These are phyloP conservation scores for Vanderwaltozyma yarrowii DNA, from an alignment of 805 yeast species.

Conservation along the genomic window DNA sequence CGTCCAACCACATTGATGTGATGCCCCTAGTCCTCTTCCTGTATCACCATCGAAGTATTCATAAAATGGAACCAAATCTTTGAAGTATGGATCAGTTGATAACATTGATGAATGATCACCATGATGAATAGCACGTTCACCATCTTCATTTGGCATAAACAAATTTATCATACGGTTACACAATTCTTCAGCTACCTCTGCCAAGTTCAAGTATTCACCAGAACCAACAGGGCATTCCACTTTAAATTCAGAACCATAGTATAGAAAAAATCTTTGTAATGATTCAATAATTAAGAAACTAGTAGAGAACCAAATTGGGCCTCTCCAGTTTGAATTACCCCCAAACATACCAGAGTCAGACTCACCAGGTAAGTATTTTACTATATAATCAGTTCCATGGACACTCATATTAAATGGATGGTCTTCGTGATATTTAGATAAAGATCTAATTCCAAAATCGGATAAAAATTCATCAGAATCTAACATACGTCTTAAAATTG, in stretches of 20 bases:
- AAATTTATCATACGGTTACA: conserved; percentile 77
- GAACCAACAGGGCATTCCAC: conserved; percentile 84
- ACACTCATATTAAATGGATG: conserved; percentile 81
- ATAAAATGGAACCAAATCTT: conserved; percentile 66
- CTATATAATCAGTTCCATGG: conserved; percentile 59
- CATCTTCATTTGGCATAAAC: conserved; percentile 50
- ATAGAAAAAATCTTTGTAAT: conserved; percentile 73
- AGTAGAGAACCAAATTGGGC: conserved; percentile 95
- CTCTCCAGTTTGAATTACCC: conserved; percentile 95
- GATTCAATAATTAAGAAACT: conserved; percentile 81
- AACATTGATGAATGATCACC: conserved; percentile 28
- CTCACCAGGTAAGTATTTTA: conserved; percentile 76
- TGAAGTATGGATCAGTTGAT: conserved; percentile 57
- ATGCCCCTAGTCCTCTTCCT: conserved; percentile 87
- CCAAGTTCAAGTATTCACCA: conserved; percentile 64
- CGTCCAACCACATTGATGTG: conserved; percentile 96
- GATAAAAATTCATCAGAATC: conserved; percentile 82
- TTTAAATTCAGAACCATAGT: conserved; percentile 77
- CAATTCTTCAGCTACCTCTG: conserved; percentile 82
- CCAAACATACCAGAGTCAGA: conserved; percentile 92
- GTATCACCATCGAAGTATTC: conserved; percentile 93
- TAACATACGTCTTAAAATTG: conserved; percentile 69
- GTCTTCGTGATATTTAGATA: conserved; percentile 76
- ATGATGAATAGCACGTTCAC: neutral
- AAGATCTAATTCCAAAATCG: conserved; percentile 75